Base-by-base conservation (phyloP, 1,139 yeast species). In the Saccharomycopsis phalli region DNA sequence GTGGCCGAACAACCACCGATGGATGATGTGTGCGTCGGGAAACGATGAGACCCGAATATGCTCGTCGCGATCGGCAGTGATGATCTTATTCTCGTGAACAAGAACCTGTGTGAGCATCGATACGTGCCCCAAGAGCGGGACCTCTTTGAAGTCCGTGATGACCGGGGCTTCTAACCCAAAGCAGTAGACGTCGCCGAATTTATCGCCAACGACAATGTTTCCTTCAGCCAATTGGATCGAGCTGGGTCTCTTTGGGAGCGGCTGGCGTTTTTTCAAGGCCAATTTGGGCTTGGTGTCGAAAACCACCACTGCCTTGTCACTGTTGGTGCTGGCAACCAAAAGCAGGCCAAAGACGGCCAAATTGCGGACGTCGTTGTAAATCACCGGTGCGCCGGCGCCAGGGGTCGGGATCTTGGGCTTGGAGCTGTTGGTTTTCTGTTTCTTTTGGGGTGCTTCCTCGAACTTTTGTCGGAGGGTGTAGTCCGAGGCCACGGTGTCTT, bases 1-100 rank as follows among this genome's bases (percentile, higher is more conserved):
- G 58, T 91, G 97, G 3, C 95, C 97, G 57, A 86, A 86, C 44
- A 88, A 65, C 77, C 86, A 87, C 51, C 77, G 73, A 49, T 84
- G 82, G 36, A 91, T 77, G 18, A 87, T 76, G 53, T 66, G 83
- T 3, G 91, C 67, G 48, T 81, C 70, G 1, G 97, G 97, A 52
- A 71, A 87, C 49, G 76, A 71, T 3, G 95, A 75, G n/a, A 93
- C 71, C 53, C 94, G 71, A 48, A 93, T 82, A 57, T 93, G 99
- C 59, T 93, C 99, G 59, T 93, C 99, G 61, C 98, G 73, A 59
- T 93, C 99, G 31, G 91, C 79, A 2, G 94, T 80, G 45, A 91
- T 67, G 18, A 88, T 59, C 48, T 63, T 82, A 44, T 71, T 66
- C 18, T 66, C 70, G 36, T 65, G 56, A 16, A 74, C 61, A 14